Percentiles rank a stretch among this genome's conserved stretches.
phyloP scores from a whole-genome alignment of 805 yeast species.

The Nakazawaea sp. region DNA sequence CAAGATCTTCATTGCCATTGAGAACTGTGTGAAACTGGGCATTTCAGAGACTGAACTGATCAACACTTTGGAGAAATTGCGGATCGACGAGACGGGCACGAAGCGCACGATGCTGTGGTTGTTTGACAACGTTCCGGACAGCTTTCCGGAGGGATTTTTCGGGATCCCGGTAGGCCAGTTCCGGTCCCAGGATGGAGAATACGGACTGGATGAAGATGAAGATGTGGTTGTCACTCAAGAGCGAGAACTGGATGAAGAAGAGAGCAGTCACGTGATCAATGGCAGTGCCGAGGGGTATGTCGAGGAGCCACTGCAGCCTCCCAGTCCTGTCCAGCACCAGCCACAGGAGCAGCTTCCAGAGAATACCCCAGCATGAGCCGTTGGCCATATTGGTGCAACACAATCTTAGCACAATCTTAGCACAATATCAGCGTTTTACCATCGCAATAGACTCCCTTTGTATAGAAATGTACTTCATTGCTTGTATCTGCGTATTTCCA shows the following conservation, averaged over 20 bases:
- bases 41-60: conserved; percentile 6
- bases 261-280: too few relatives aligned
- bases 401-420: too few relatives aligned
- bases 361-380: too few relatives aligned
- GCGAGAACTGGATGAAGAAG: neutral
- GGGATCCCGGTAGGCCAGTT: neutral
- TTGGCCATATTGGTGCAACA: too few relatives aligned
- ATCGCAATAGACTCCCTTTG: too few relatives aligned
- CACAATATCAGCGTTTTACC: too few relatives aligned
- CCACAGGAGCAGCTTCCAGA: too few relatives aligned
- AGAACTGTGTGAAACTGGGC: conserved; percentile 17
- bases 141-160: conserved; percentile 7
- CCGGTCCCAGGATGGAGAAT: neutral
- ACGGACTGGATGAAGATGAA: neutral
- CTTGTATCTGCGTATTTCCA: too few relatives aligned
- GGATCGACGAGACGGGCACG: conserved; percentile 7
- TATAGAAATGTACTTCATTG: too few relatives aligned
- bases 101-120: conserved; percentile 12
- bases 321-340: too few relatives aligned
- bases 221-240: conserved; percentile 1
- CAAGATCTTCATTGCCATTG: conserved; percentile 48
- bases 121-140: conserved; percentile 11
- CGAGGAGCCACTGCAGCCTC: too few relatives aligned
- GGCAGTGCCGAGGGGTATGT: too few relatives aligned
- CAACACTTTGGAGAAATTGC: conserved; percentile 8